Evolutionary conservation across 768 basidiomycete genomes (phyloP).

Genomic region (Lentinula sp.): DNA sequence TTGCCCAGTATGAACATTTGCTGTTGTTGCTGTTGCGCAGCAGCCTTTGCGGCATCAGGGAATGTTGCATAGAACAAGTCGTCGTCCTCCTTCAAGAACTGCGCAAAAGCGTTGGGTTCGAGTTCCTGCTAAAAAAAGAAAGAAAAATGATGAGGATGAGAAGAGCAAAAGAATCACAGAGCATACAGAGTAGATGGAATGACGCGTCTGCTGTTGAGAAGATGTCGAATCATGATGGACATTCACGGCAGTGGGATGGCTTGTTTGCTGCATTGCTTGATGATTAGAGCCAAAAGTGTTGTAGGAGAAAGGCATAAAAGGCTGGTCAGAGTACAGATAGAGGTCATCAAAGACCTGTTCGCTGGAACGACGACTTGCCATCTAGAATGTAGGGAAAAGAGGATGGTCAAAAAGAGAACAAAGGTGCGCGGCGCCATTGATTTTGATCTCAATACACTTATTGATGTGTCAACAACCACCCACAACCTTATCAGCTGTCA

Average conservation of each 20-base stretch:
- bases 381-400: not conserved
- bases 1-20: not conserved
- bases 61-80: constrained; percentile 9
- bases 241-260: not conserved
- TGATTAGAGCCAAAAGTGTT: not conserved
- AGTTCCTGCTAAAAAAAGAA: not conserved
- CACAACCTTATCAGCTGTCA: not conserved
- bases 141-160: not conserved
- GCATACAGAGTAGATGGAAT: not conserved
- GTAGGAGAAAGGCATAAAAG: not conserved
- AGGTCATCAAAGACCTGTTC: not conserved
- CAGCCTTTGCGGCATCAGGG: constrained; percentile 8
- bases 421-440: not conserved
- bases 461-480: not conserved
- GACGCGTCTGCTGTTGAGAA: constrained; percentile 4
- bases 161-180: not conserved
- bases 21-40: not conserved
- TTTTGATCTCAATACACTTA: not conserved
- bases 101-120: constrained; percentile 3
- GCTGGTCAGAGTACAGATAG: not conserved
- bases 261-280: not conserved
- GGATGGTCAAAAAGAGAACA: not conserved
- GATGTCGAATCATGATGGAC: not conserved
- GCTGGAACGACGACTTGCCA: not conserved
- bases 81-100: constrained; percentile 10